Conservation (phyloP, 192 early-diverging fungal genomes). For the Paraglomus occultum region DNA sequence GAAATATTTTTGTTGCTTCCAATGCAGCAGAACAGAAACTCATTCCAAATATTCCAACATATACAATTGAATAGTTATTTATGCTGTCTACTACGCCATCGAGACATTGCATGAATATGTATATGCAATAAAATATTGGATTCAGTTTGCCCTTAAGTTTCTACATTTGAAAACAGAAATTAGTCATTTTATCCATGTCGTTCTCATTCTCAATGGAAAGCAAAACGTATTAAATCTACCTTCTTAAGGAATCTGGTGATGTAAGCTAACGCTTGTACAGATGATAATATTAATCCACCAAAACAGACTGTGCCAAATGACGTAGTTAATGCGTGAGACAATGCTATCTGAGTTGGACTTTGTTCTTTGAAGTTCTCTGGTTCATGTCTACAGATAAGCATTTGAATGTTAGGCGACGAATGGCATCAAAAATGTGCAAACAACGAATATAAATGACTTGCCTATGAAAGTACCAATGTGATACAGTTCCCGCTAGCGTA, state of each 20-base stretch:
- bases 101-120: constrained; percentile 34
- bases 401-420: background rate
- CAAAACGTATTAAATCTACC: constrained; percentile 36
- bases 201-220: background rate
- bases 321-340: constrained; percentile 48
- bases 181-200: background rate
- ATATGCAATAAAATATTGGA: constrained; percentile 43
- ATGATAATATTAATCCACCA: constrained; percentile 59
- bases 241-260: constrained; percentile 45
- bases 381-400: constrained; percentile 30
- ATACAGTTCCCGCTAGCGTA: constrained; percentile 65
- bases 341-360: constrained; percentile 43
- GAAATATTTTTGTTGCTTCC: constrained; percentile 66
- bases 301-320: constrained; percentile 68
- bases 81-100: constrained; percentile 49
- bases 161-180: constrained; percentile 22
- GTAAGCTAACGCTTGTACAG: constrained; percentile 53
- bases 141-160: constrained; percentile 34
- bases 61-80: constrained; percentile 68
- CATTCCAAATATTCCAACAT: constrained; percentile 68
- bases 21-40: constrained; percentile 56
- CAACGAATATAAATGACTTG: constrained; percentile 24
- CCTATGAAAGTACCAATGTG: constrained; percentile 80
- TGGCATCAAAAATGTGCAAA: background rate
- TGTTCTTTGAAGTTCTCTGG: constrained; percentile 38